Evolutionary conservation across 106 monocot genomes (phyloP).

Genomic region (Phalaenopsis aphrodite): DNA sequence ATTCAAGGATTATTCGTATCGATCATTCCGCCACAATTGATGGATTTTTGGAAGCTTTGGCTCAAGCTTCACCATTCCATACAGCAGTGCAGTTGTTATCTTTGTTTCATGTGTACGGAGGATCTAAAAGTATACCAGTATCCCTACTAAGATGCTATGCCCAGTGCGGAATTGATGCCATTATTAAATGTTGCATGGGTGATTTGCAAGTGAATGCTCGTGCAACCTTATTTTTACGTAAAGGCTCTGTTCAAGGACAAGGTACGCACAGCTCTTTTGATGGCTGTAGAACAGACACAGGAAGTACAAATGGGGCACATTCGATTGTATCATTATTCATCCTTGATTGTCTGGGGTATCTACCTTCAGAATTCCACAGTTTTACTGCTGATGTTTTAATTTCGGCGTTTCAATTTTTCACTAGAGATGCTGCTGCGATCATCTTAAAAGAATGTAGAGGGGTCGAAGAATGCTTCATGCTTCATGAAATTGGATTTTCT

Average conservation of each 20-base stretch:
- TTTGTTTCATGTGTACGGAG: slow-evolving; percentile 37
- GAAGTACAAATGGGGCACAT: slow-evolving; percentile 8
- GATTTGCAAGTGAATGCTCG: neutral
- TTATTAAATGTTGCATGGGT: slow-evolving; percentile 19
- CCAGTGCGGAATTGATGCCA: slow-evolving; percentile 32
- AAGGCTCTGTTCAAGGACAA: neutral
- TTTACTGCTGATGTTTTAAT: slow-evolving; percentile 46
- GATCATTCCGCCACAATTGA: slow-evolving; percentile 37
- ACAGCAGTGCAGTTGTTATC: slow-evolving; percentile 44
- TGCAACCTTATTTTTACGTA: neutral
- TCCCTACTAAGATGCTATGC: slow-evolving; percentile 45
- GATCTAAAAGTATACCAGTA: slow-evolving; percentile 28
- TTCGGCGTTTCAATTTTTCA: slow-evolving; percentile 26
- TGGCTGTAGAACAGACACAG: neutral
- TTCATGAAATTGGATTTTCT: slow-evolving; percentile 61
- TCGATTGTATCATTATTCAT: slow-evolving; percentile 26
- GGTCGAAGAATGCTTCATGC: slow-evolving; percentile 39
- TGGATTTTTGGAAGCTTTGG: slow-evolving; percentile 42
- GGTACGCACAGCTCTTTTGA: neutral
- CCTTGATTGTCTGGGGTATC: slow-evolving; percentile 41
- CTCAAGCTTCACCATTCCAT: slow-evolving; percentile 42
- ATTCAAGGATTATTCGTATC: slow-evolving; percentile 49
- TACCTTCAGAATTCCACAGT: slow-evolving; percentile 50
- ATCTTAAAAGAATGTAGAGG: slow-evolving; percentile 31
- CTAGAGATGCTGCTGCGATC: slow-evolving; percentile 29